phyloP scores from a whole-genome alignment of 192 early-diverging fungal species.

The Umbelopsis sp. region DNA sequence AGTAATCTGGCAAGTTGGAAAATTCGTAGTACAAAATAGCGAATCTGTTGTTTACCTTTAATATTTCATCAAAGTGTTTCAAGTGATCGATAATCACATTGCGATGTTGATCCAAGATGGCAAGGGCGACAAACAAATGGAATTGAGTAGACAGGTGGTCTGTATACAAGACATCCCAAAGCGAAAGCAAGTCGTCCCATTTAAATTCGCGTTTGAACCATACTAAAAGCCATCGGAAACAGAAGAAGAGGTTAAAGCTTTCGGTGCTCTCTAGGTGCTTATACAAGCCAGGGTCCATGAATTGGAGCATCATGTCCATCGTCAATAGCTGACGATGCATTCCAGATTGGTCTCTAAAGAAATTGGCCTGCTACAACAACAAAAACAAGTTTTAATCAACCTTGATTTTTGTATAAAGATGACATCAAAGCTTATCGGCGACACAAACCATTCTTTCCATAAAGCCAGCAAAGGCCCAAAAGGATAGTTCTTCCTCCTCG shows the following conservation, averaged over 20 bases:
- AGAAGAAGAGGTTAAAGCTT: conserved; percentile 92
- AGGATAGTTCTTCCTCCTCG: conserved; percentile 85
- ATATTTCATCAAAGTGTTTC: conserved; percentile 86
- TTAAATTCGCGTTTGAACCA: conserved; percentile 97
- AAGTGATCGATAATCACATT: conserved; percentile 79
- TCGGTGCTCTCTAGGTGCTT: conserved; percentile 82
- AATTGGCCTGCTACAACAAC: conserved; percentile 72
- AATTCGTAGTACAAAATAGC: neutral
- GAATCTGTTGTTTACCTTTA: conserved; percentile 62
- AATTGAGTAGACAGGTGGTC: conserved; percentile 78
- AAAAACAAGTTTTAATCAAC: neutral
- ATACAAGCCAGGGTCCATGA: conserved; percentile 85
- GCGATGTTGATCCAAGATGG: conserved; percentile 91
- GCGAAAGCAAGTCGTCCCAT: conserved; percentile 76
- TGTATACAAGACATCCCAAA: conserved; percentile 92
- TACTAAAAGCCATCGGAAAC: conserved; percentile 97
- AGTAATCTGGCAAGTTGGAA: neutral
- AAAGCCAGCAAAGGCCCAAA: conserved; percentile 90
- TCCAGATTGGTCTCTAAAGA: conserved; percentile 89
- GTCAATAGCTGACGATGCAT: conserved; percentile 90
- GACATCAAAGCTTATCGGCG: neutral
- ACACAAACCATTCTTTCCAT: conserved; percentile 82
- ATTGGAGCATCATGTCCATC: conserved; percentile 81
- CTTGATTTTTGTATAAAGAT: conserved; percentile 3
- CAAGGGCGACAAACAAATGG: conserved; percentile 92